Conservation (phyloP, 768 basidiomycete genomes). For the Kwoniella mangroviensis region DNA sequence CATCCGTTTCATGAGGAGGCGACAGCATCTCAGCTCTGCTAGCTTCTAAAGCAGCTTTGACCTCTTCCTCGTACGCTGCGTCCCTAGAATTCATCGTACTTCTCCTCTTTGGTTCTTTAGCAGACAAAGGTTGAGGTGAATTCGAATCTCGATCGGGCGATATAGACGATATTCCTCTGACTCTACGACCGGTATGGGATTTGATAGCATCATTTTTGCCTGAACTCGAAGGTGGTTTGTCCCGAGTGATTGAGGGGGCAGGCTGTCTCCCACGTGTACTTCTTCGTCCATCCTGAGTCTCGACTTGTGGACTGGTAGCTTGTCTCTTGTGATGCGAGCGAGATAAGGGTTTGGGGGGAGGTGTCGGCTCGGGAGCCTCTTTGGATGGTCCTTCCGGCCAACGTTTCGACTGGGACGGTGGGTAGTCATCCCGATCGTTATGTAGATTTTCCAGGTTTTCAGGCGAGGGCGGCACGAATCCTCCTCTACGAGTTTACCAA, state of each 20-base stretch:
- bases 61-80: slow-evolving; percentile 82
- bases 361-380: slow-evolving; percentile 22
- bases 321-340: slow-evolving; percentile 41
- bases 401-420: slow-evolving; percentile 53
- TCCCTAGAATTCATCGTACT: slow-evolving; percentile 98
- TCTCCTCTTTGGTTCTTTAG: slow-evolving; percentile 69
- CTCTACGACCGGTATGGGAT: slow-evolving; percentile 12
- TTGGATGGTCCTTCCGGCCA: slow-evolving; percentile 38
- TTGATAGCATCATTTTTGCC: slow-evolving; percentile 10
- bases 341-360: slow-evolving; percentile 21
- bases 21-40: slow-evolving; percentile 57
- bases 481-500: not conserved
- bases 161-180: slow-evolving; percentile 16
- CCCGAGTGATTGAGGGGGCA: slow-evolving; percentile 9
- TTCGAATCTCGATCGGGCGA: slow-evolving; percentile 26
- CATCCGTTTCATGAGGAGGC: slow-evolving; percentile 59
- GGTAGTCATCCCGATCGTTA: slow-evolving; percentile 38
- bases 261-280: slow-evolving; percentile 18
- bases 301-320: slow-evolving; percentile 22
- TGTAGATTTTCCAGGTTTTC: slow-evolving; percentile 41
- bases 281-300: slow-evolving; percentile 20
- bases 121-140: slow-evolving; percentile 30
- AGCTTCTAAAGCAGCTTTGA: slow-evolving; percentile 55
- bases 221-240: slow-evolving; percentile 25
- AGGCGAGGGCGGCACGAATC: slow-evolving; percentile 43